phyloP scores from a whole-genome alignment of 2,329 filamentous ascomycete genomes.

The Clonostachys chloroleuca region DNA sequence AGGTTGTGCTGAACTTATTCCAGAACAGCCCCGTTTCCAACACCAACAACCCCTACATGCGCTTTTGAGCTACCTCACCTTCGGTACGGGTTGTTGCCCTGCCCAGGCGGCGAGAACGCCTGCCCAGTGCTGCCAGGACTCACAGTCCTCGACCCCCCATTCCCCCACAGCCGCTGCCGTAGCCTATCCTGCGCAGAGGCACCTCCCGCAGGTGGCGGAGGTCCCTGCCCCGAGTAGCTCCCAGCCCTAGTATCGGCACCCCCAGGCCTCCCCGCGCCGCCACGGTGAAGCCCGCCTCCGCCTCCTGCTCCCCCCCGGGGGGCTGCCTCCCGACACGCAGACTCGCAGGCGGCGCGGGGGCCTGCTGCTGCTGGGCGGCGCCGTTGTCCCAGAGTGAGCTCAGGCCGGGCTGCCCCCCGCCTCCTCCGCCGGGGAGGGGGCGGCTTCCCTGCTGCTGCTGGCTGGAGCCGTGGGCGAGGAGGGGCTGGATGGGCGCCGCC shows the following conservation, averaged over 20 bases:
- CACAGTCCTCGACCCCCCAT: slow-evolving; percentile 51
- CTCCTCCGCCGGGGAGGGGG: slow-evolving; percentile 17
- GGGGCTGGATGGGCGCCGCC: slow-evolving; percentile 47
- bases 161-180: slow-evolving; percentile 72
- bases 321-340: slow-evolving; percentile 13
- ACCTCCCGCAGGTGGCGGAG: slow-evolving; percentile 14
- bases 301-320: no score
- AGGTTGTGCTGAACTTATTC: slow-evolving; percentile 9
- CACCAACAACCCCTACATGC: slow-evolving; percentile 37
- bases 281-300: no score
- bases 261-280: no score
- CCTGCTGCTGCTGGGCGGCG: slow-evolving; percentile 20
- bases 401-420: slow-evolving; percentile 22
- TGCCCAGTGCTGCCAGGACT: slow-evolving; percentile 41
- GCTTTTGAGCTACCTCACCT: slow-evolving; percentile 22
- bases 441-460: slow-evolving; percentile 26
- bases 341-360: slow-evolving; percentile 32
- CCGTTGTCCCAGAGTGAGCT: slow-evolving; percentile 56
- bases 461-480: slow-evolving; percentile 47
- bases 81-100: slow-evolving; percentile 28
- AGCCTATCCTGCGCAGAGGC: slow-evolving; percentile 75
- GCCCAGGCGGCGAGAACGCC: slow-evolving; percentile 43
- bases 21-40: slow-evolving; percentile 33
- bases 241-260: no score
- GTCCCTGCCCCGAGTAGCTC: no score